These are phyloP conservation scores for Coniochaeta sp. DNA, from an alignment of 2,329 filamentous ascomycete genomes.

Conservation along the genomic window DNA sequence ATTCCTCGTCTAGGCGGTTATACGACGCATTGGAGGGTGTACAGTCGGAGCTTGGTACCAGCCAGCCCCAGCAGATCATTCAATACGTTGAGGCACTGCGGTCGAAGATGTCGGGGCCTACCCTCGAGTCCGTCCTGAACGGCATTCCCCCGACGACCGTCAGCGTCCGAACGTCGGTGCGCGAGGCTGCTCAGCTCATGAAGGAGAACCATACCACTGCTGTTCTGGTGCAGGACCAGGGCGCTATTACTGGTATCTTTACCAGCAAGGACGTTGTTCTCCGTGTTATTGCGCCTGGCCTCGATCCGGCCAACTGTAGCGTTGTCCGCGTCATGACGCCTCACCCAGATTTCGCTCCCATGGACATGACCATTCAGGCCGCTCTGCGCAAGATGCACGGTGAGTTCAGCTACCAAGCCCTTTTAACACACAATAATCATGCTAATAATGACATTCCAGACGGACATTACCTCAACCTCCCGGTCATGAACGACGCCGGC, in stretches of 20 bases:
- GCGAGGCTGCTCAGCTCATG: constrained; percentile 92
- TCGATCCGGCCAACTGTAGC: constrained; percentile 91
- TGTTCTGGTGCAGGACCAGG: constrained; percentile 91
- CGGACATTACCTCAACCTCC: constrained; percentile 95
- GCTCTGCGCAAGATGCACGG: constrained; percentile 98
- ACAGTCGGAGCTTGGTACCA: constrained; percentile 91
- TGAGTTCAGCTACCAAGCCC: constrained; percentile 36
- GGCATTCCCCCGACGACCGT: constrained; percentile 90
- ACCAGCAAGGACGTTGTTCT: constrained; percentile 99
- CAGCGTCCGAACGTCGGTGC: constrained; percentile 91
- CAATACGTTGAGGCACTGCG: constrained; percentile 96
- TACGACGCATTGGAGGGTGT: constrained; percentile 98
- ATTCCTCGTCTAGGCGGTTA: constrained; percentile 94
- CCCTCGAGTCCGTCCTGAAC: constrained; percentile 87
- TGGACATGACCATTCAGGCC: constrained; percentile 98
- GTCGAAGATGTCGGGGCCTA: constrained; percentile 95
- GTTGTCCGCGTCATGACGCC: constrained; percentile 99
- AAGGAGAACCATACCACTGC: constrained; percentile 98
- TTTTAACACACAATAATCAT: constrained; percentile 6
- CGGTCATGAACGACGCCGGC: constrained; percentile 94
- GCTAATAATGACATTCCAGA: constrained; percentile 44
- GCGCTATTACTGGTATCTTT: constrained; percentile 96
- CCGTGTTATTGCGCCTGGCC: constrained; percentile 91
- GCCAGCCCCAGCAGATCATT: constrained; percentile 96
- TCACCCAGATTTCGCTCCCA: constrained; percentile 95